Base-by-base conservation (phyloP, 139 green algal species). In the Auxenochlorella pyrenoidosa region DNA sequence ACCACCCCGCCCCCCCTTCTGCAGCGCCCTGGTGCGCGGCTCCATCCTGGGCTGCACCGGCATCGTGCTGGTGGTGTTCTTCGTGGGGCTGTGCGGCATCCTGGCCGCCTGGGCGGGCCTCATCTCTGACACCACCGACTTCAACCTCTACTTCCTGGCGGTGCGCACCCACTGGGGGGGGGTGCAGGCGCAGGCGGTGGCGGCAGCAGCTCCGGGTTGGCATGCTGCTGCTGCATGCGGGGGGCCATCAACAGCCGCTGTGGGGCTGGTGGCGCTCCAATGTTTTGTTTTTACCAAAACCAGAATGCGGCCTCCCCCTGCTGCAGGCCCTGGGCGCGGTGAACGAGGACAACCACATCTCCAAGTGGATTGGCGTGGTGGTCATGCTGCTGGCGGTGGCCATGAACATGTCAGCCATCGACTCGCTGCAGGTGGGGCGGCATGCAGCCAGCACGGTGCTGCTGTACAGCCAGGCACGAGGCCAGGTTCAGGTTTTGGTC, bases 371-470 rank as follows among this genome's bases (percentile, higher is more conserved):
- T 8, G 91, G 94, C 40, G 90, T 95, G 24, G 65, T 96, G 18
- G 78, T 88, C 0, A 86, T 95, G 13, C 68, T 96, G 18, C 87
- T 96, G 65, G 90, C 95, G 2, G 84, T 93, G 68, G 94, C 88
- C 82, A 97, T 98, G 95, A 96, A 94, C 88, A 90, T 94, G 75
- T 90, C 79, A 0, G 94, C 93, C 0, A 87, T 98, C 28, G 95
- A 98, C 87, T 93, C 79, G 30, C 71, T 95, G 51, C 92, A 95
- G 89, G 82, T 87, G 43, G 2, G 82, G 16, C 3, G 36, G 3
- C 41, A 65, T 10, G 47, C 41, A 28, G 75, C 8, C 8, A 36
- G 68, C n/a, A n/a, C n/a, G n/a, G n/a, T n/a, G n/a, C n/a, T n/a
- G n/a, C n/a, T n/a, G n/a, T n/a, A n/a, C n/a, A n/a, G n/a, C n/a